Percentiles rank a stretch among this genome's conserved stretches.
phyloP scores from a whole-genome alignment of 2,329 filamentous ascomycete genomes.

The Curvularia sp. region DNA sequence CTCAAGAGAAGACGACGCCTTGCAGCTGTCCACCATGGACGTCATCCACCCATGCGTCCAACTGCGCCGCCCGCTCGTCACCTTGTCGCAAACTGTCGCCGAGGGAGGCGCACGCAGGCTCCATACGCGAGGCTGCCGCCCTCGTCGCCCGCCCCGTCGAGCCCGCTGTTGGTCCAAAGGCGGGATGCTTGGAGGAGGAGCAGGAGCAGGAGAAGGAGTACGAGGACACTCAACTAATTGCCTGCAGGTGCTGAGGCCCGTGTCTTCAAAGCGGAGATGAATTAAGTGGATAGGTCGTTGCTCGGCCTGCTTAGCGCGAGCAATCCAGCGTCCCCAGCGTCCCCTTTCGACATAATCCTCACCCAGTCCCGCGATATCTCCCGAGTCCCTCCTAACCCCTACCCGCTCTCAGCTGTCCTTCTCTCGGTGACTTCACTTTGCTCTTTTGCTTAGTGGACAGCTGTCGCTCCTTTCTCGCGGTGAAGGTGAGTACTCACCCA shows the following conservation, averaged over 20 bases:
- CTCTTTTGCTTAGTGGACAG: constrained; percentile 35
- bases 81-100: neutral
- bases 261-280: constrained; percentile 38
- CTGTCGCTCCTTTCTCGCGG: constrained; percentile 45
- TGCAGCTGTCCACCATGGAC: constrained; percentile 24
- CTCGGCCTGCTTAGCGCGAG: constrained; percentile 43
- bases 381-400: constrained; percentile 29
- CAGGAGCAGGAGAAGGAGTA: too few relatives aligned
- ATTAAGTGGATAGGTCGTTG: constrained; percentile 35
- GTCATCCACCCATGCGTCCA: constrained; percentile 27
- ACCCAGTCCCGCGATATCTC: constrained; percentile 34
- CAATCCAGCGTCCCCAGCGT: constrained; percentile 36
- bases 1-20: constrained; percentile 21
- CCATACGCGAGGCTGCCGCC: too few relatives aligned
- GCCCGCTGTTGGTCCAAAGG: neutral
- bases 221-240: constrained; percentile 33
- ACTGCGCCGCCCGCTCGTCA: constrained; percentile 12
- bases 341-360: constrained; percentile 42
- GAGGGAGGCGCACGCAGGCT: neutral
- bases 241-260: constrained; percentile 40
- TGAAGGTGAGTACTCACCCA: constrained; percentile 11
- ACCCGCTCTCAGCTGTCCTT: constrained; percentile 33
- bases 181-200: constrained; percentile 16
- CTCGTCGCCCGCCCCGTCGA: neutral
- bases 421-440: constrained; percentile 37